phyloP scores from a whole-genome alignment of 257 asterid genomes.

The Osmanthus fragrans region DNA sequence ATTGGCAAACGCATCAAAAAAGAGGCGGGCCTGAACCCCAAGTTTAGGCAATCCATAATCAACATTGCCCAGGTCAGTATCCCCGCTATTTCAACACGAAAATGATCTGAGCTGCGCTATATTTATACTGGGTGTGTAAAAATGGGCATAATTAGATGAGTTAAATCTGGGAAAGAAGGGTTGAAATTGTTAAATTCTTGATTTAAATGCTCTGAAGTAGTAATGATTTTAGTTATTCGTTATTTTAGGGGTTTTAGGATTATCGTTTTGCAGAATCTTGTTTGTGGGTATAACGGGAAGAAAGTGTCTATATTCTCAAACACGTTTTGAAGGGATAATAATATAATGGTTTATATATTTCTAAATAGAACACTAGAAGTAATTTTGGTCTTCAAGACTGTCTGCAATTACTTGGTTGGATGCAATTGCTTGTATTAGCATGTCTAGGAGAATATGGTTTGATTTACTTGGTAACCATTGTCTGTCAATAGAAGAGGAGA shows the following conservation, averaged over 20 bases:
- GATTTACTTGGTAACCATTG: not conserved
- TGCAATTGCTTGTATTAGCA: not conserved
- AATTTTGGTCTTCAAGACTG: not conserved
- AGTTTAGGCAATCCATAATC: conserved; percentile 66
- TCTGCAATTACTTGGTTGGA: not conserved
- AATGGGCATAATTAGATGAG: not conserved
- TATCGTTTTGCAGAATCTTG: not conserved
- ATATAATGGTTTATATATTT: not conserved
- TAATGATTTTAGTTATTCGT: not conserved
- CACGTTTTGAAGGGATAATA: not conserved
- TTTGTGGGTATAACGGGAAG: not conserved
- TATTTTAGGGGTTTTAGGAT: not conserved
- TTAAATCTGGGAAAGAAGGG: not conserved
- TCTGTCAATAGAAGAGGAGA: not conserved
- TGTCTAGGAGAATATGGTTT: not conserved
- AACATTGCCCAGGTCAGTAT: conserved; percentile 73
- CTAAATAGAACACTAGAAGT: not conserved
- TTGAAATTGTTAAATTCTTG: not conserved
- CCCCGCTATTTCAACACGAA: not conserved
- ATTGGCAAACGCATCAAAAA: conserved; percentile 79
- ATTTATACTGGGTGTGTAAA: not conserved
- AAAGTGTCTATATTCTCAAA: not conserved
- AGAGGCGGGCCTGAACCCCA: conserved; percentile 70
- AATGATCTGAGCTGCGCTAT: not conserved
- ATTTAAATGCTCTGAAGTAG: not conserved